phyloP scores from a whole-genome alignment of 495 filamentous ascomycete species.

The Neohortaea acidophila region DNA sequence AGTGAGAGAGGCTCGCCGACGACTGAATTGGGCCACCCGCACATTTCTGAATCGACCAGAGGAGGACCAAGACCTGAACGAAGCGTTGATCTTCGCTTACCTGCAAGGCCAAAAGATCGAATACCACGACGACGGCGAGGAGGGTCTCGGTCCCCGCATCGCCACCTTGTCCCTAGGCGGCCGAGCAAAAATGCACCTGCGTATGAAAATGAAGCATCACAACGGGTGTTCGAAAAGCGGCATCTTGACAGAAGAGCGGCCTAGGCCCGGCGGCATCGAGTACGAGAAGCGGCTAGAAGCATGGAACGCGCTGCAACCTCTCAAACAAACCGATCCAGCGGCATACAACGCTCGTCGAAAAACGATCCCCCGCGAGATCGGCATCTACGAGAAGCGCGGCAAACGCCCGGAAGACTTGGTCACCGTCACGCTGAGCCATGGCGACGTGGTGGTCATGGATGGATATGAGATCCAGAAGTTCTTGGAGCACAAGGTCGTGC shows the following conservation, averaged over 20 bases:
- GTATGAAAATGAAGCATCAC: conserved; percentile 47
- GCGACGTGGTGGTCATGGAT: conserved; percentile 74
- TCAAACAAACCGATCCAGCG: conserved; percentile 24
- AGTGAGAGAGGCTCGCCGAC: conserved; percentile 42
- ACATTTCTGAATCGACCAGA: conserved; percentile 20
- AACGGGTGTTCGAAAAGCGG: conserved; percentile 27
- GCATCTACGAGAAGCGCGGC: conserved; percentile 19
- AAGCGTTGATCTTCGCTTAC: conserved; percentile 61
- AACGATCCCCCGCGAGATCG: conserved; percentile 19
- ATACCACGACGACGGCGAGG: conserved; percentile 81
- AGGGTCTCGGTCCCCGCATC: conserved; percentile 56
- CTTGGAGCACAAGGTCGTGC: conserved; percentile 55
- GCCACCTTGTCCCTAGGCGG: conserved; percentile 62
- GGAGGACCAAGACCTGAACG: conserved; percentile 45
- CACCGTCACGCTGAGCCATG: conserved; percentile 44
- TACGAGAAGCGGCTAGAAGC: conserved; percentile 24
- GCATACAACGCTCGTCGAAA: conserved; percentile 21
- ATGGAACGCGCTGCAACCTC: conserved; percentile 12
- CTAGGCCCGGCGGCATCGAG: conserved; percentile 29
- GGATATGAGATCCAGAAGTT: conserved; percentile 53
- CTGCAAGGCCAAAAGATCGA: conserved; percentile 42
- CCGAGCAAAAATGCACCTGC: conserved; percentile 50
- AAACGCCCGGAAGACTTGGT: conserved; percentile 21
- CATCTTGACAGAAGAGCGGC: conserved; percentile 16
- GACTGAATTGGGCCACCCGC: conserved; percentile 46